A percentile compares a stretch with the other conserved stretches of the same genome.
phyloP scores from a whole-genome alignment of 75 land plant species.

The Pinus tabuliformis region DNA sequence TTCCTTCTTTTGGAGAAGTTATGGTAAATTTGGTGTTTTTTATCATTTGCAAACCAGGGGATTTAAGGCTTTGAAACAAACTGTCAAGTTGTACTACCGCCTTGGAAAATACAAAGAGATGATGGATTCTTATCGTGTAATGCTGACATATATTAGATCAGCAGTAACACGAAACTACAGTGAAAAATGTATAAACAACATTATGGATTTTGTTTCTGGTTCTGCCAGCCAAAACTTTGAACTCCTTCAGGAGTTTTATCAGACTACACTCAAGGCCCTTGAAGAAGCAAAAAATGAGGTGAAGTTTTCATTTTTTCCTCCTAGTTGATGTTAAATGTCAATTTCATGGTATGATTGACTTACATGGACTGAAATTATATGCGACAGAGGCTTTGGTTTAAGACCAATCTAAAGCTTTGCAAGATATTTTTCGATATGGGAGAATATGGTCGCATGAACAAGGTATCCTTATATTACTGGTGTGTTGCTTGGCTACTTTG shows the following conservation, averaged over 20 bases:
- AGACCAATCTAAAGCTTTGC: slow-evolving; percentile 94
- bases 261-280: slow-evolving; percentile 90
- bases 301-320: neutral
- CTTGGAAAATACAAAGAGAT: slow-evolving; percentile 85
- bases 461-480: slow-evolving; percentile 40
- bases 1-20: neutral
- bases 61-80: slow-evolving; percentile 96
- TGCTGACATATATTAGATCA: slow-evolving; percentile 95
- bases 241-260: slow-evolving; percentile 90
- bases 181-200: slow-evolving; percentile 96
- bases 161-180: slow-evolving; percentile 95
- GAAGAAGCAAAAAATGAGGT: slow-evolving; percentile 99
- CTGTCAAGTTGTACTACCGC: slow-evolving; percentile 92
- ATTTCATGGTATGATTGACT: neutral
- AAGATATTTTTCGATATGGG: slow-evolving; percentile 97
- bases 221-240: slow-evolving; percentile 81
- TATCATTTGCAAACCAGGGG: slow-evolving; percentile 59
- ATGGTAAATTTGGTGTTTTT: neutral
- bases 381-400: slow-evolving; percentile 94
- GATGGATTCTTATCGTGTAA: slow-evolving; percentile 95
- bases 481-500: neutral
- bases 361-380: neutral
- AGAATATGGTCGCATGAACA: slow-evolving; percentile 97
- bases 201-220: slow-evolving; percentile 94
- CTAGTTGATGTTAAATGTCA: neutral